A percentile compares a stretch with the other conserved stretches of the same genome.
Evolutionary conservation across 306 rosid species (phyloP).

Genomic region (Macrotyloma uniflorum): DNA sequence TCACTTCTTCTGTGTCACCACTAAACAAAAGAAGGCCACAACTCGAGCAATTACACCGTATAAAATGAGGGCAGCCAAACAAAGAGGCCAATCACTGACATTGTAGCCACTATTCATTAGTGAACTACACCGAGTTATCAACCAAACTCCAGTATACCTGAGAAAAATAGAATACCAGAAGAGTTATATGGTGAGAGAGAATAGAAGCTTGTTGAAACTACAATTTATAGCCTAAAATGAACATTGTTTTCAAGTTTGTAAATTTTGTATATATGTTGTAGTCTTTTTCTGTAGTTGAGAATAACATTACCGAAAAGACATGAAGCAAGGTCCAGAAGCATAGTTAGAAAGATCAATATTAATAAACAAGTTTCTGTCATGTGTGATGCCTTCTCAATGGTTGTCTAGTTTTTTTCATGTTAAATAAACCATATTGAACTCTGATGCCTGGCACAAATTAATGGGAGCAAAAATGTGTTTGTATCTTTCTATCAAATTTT

Average conservation of each 20-base stretch:
- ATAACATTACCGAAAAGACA: background rate
- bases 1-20: slow-evolving; percentile 38
- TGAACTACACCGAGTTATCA: slow-evolving; percentile 82
- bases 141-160: slow-evolving; percentile 90
- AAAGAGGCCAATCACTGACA: slow-evolving; percentile 63
- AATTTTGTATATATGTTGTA: background rate
- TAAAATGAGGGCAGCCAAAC: slow-evolving; percentile 52
- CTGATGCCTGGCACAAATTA: background rate
- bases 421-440: background rate
- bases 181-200: slow-evolving; percentile 4
- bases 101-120: slow-evolving; percentile 54
- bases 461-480: background rate
- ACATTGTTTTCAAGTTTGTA: background rate
- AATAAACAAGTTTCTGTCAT: background rate
- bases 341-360: background rate
- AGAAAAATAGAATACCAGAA: slow-evolving; percentile 10
- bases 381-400: background rate
- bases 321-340: background rate
- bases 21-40: slow-evolving; percentile 52
- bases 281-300: background rate
- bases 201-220: background rate
- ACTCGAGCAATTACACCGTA: slow-evolving; percentile 53
- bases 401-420: background rate
- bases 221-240: background rate
- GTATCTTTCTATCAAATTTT: background rate